Conservation (phyloP, 768 basidiomycete species). For the Tylopilus rubrobrunneus region DNA sequence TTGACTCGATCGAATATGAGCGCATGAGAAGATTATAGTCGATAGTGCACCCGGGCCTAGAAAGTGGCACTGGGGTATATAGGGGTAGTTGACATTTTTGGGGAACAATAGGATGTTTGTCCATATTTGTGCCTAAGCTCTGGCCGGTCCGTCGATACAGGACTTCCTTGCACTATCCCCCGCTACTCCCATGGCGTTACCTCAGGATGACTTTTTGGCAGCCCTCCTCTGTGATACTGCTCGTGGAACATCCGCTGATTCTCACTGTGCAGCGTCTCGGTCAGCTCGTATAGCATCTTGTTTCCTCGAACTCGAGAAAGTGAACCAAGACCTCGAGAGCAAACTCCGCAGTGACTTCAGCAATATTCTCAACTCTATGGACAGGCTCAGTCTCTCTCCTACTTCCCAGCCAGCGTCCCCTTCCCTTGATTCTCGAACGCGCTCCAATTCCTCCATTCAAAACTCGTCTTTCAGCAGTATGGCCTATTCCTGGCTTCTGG, state of each 20-base stretch:
- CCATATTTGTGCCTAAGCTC: no score
- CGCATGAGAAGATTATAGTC: no score
- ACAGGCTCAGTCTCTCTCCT: neutral
- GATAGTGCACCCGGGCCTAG: no score
- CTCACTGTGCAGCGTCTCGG: neutral
- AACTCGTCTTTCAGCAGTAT: neutral
- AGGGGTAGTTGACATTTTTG: no score
- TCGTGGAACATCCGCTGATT: neutral
- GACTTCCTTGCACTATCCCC: neutral
- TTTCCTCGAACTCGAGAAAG: neutral
- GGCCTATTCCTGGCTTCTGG: conserved; percentile 41
- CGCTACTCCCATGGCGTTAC: neutral
- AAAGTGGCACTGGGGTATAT: no score
- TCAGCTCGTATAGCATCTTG: neutral
- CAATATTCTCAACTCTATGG: neutral
- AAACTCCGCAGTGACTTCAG: neutral
- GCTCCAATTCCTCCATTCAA: neutral
- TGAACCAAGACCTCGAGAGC: neutral
- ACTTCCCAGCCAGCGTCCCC: neutral
- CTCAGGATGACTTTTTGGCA: neutral
- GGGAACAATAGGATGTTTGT: no score
- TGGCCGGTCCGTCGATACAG: no score
- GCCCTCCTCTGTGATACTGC: no score
- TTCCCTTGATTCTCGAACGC: neutral
- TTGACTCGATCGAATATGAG: no score